Base-by-base conservation (phyloP, 2,329 filamentous ascomycete species). In the Hypoxylon sp. region DNA sequence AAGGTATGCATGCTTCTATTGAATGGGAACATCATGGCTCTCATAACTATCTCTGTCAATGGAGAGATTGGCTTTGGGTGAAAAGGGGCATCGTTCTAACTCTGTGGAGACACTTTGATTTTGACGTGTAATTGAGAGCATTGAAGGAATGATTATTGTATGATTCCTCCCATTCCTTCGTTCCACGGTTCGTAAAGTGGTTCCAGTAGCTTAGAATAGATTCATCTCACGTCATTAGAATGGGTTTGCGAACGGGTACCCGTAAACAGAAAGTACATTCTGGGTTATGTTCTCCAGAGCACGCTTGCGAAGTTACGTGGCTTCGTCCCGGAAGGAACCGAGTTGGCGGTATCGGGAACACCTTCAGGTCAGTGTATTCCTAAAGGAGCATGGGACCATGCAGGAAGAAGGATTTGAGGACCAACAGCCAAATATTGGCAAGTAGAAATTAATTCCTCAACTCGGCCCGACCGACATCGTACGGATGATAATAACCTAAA, bases 401-500 rank as follows among this genome's bases (percentile, higher is more conserved):
- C 39, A 56, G 29, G 39, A 39, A 46, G 53, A 39, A 46, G 37
- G 53, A 56, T 56, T 32, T n/a, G 32, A 21, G 29, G n/a, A 56
- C 31, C 24, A 56, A 56, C 39, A 32, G 19, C 51, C 6, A 13
- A n/a, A n/a, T 31, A 8, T 31, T 55, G 24, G 21, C 24, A 27
- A 31, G 21, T 29, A 27, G 11, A 17, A 19, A 19, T 6, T n/a
- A 21, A 56, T 42, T 10, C 53, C 11, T 46, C 17, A 47, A 5
- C 31, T 44, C 42, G 54, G 54, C 11, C 39, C 54, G 54, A 56
- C 54, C 42, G 54, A 56, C 3, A 42, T 56, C 6, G 39, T 47
- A 56, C 29, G 27, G 54, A 31, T 1, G 6, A 51, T 57, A 29
- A 57, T 57, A 39, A 57, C 32, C 60, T 52, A 63, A 52, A 52